Evolutionary conservation across 2,329 filamentous ascomycete genomes (phyloP), one percentile per base, ranked within the genome.

Genomic region (Ascochyta fabae): DNA sequence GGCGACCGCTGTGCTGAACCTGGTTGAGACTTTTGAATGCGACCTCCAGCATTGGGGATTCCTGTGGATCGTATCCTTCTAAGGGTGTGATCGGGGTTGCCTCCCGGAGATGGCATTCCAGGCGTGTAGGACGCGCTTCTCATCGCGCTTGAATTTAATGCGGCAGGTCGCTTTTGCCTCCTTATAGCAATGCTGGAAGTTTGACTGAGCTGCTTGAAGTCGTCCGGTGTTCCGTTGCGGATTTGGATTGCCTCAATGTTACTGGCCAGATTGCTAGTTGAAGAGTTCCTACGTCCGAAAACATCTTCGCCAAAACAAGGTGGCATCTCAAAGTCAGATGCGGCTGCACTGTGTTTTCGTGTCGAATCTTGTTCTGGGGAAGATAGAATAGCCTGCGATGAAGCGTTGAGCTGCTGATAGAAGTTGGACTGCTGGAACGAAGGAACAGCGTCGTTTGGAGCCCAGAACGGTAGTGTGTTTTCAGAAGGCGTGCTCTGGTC

Each of bases 1-100:
- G 80, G 80, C 19, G 80, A 83, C 12, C 79, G 76, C 61, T 82
- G 80, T 22, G 79, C 76, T 22, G 79, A 78, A 42, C 78, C 75
- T 24, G 75, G 70, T 31, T 66, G 71, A 1, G 74, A 70, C 58
- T 83, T 83, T 58, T 80, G 78, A 23, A 83, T 74, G 40, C 80
- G 78, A 16, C 80, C 79, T 24, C 72, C 70, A 44, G 70, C 74
- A 52, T 75, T 78, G n/a, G 73, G 60, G 52, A 81, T 73, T 10
- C 78, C 78, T 41, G 75, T 78, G 12, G 80, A 82, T 46, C 79
- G 72, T 45, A 82, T 82, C 26, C 79, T 77, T 31, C 80, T 78
- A 13, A 82, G 70, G 8, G 70, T 71, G 23, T 77, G 76, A 40
- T 78, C 76, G 35, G 59, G 62, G 48, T 65, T 69, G 35, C 67